phyloP scores from a whole-genome alignment of 139 green algal species.

The Chlorella sp. region DNA sequence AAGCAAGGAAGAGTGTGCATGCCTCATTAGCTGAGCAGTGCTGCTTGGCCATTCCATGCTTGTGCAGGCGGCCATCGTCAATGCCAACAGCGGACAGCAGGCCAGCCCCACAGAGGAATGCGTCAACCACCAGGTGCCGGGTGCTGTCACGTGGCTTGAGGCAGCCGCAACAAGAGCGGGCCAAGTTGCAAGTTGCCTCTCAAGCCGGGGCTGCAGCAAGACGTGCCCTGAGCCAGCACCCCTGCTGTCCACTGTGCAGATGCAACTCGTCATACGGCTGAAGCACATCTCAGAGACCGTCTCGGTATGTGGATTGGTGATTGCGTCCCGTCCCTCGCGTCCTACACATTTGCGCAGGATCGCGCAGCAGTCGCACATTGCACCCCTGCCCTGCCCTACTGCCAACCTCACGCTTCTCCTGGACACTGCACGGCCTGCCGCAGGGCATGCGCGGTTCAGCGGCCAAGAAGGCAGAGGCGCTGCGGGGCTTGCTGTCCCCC shows the following conservation, averaged over 20 bases:
- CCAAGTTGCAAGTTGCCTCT: no score
- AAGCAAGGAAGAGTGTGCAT: neutral
- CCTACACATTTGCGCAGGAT: no score
- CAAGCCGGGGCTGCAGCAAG: no score
- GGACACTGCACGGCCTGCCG: neutral
- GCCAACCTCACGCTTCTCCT: neutral
- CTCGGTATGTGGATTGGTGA: constrained; percentile 39
- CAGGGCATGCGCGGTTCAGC: constrained; percentile 44
- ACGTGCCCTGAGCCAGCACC: no score
- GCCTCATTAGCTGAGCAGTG: no score
- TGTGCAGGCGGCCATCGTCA: constrained; percentile 17
- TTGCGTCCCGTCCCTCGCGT: no score
- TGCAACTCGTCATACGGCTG: constrained; percentile 71
- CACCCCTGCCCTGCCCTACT: neutral
- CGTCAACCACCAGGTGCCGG: constrained; percentile 71
- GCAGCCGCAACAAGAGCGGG: no score
- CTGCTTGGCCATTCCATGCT: no score
- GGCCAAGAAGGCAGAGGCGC: constrained; percentile 56
- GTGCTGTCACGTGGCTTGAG: no score
- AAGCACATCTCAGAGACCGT: constrained; percentile 66
- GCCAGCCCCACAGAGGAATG: constrained; percentile 34
- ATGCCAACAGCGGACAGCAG: constrained; percentile 11
- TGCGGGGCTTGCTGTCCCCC: constrained; percentile 41
- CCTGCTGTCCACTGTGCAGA: no score
- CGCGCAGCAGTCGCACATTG: no score